Evolutionary conservation across 129 eudicot genomes (phyloP), one percentile per base, ranked within the genome.

Genomic region (Helichrysum umbraculigerum): DNA sequence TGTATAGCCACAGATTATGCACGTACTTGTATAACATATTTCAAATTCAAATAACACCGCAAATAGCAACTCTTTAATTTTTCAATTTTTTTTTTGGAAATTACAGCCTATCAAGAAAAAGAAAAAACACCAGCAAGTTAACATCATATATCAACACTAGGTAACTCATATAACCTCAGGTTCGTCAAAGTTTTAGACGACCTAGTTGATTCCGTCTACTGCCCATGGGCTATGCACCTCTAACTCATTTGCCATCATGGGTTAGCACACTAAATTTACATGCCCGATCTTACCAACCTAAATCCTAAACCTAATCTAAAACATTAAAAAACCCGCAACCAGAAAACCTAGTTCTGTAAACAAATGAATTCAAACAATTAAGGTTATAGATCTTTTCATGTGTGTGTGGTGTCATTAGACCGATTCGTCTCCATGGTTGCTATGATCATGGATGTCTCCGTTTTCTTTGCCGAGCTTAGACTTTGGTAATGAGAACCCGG

Each of bases 391-490:
- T 54, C 57, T 70, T 51, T 35, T 9, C 20, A 33, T 63, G 69
- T 66, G 78, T 79, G 29, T 73, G 72, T 47, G 15, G n/a, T 12
- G 4, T 63, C 59, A 67, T 82, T 74, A 87, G 28, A 88, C 93
- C 19, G 81, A 76, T 78, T 91, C 98, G 21, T 89, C 93, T 35
- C 83, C 92, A 66, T 41, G 73, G 80, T 81, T 77, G 69, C 56
- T 17, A 41, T 73, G 82, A 20, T 81, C 87, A 64, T 82, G 85
- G 28, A 41, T 17, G 44, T 85, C 97, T 20, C 87, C 92, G 5
- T 86, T 91, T 80, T 93, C 98, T 86, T 86, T 93, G 83, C 97
- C 59, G 50, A 93, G 90, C 81, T 88, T 93, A 11, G 98, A 90
- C 76, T 91, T 93, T 11, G 93, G 85, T 80, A 87, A 57, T 15